Conservation (phyloP, 768 basidiomycete species). For the Austroboletus festivus region DNA sequence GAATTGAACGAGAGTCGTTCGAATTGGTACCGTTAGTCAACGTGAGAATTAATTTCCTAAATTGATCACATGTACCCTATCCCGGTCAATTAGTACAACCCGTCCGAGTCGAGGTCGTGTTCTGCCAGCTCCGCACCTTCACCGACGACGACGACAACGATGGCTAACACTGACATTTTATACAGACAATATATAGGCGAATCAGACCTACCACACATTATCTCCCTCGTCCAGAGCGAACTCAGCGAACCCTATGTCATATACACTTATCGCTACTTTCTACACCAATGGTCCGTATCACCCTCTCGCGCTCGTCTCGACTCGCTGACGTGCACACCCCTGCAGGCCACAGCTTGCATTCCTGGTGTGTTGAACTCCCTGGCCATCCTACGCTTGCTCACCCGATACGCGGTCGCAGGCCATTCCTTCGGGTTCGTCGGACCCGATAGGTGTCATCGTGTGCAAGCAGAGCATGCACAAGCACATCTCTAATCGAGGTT, state of each 20-base stretch:
- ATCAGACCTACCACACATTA: slow-evolving; percentile 76
- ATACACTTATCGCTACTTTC: slow-evolving; percentile 96
- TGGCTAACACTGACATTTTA: slow-evolving; percentile 36
- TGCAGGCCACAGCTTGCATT: slow-evolving; percentile 86
- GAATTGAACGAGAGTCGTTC: background rate
- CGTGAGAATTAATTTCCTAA: background rate
- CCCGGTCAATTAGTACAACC: too few species aligned
- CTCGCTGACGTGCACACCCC: slow-evolving; percentile 3
- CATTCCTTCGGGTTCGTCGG: slow-evolving; percentile 31
- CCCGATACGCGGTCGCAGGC: slow-evolving; percentile 14
- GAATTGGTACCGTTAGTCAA: too few species aligned
- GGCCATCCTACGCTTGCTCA: background rate
- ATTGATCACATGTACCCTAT: too few species aligned
- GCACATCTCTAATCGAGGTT: slow-evolving; percentile 76
- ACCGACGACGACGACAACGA: slow-evolving; percentile 9
- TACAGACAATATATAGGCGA: slow-evolving; percentile 79
- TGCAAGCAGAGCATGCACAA: slow-evolving; percentile 95
- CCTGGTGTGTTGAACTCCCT: slow-evolving; percentile 43
- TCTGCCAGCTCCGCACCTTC: too few species aligned
- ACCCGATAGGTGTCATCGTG: slow-evolving; percentile 88
- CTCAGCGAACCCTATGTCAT: slow-evolving; percentile 95
- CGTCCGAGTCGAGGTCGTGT: too few species aligned
- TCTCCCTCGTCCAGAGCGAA: slow-evolving; percentile 85
- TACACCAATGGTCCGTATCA: slow-evolving; percentile 83
- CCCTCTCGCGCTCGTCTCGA: background rate